These are phyloP conservation scores for Alternaria gaisen DNA, from an alignment of 2,329 filamentous ascomycete genomes.

Conservation along the genomic window DNA sequence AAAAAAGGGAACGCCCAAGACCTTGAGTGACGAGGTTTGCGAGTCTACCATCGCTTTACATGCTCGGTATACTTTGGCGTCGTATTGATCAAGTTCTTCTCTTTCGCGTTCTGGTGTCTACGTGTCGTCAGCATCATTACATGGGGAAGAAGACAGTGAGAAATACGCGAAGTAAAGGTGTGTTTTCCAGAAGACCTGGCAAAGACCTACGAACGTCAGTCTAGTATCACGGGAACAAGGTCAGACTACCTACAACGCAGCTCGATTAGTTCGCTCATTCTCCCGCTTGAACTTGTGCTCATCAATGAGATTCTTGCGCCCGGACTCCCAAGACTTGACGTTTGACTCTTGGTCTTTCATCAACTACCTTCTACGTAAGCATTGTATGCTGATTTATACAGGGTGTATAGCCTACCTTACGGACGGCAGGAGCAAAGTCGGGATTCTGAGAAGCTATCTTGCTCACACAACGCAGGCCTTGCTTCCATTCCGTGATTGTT, in stretches of 20 bases:
- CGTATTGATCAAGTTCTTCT: slow-evolving; percentile 66
- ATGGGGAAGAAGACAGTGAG: too few relatives aligned
- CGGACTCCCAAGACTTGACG: slow-evolving; percentile 68
- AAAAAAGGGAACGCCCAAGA: slow-evolving; percentile 56
- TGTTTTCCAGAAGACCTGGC: slow-evolving; percentile 37
- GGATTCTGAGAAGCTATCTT: slow-evolving; percentile 58
- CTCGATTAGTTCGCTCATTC: slow-evolving; percentile 63
- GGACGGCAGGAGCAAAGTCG: slow-evolving; percentile 51
- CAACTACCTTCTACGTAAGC: slow-evolving; percentile 53
- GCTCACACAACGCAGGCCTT: slow-evolving; percentile 57
- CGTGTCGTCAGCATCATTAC: background rate
- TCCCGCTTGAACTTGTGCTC: slow-evolving; percentile 62
- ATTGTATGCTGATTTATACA: background rate
- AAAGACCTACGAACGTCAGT: slow-evolving; percentile 34
- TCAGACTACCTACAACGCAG: slow-evolving; percentile 59
- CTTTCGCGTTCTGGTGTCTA: slow-evolving; percentile 59
- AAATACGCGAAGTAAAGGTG: slow-evolving; percentile 34
- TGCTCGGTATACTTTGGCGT: slow-evolving; percentile 69
- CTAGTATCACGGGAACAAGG: too few relatives aligned
- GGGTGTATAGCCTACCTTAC: slow-evolving; percentile 45
- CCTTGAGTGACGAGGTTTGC: slow-evolving; percentile 64
- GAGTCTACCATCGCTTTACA: slow-evolving; percentile 67
- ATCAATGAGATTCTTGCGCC: slow-evolving; percentile 60
- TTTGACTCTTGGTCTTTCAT: slow-evolving; percentile 70
- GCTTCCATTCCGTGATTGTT: slow-evolving; percentile 59